Evolutionary conservation across 169 alveolate species (phyloP).

Genomic region (Plasmodium gonderi): DNA sequence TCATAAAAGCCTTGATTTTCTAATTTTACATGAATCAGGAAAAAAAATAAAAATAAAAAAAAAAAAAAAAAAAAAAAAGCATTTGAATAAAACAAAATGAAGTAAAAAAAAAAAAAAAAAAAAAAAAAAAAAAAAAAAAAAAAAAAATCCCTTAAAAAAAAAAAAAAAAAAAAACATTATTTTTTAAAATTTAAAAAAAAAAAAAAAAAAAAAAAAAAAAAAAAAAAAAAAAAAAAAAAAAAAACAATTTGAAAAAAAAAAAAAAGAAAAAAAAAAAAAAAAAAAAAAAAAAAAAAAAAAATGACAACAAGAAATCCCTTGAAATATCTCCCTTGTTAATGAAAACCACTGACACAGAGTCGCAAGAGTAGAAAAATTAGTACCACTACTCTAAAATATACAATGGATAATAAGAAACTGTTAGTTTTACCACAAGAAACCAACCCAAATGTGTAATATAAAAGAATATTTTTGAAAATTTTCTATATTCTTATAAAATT

Average conservation of each 20-base stretch:
- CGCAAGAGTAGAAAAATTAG: neutral
- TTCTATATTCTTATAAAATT: neutral
- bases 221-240: no score
- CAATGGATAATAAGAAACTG: conserved; percentile 4
- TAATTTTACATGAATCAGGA: no score
- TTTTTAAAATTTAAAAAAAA: neutral
- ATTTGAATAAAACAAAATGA: neutral
- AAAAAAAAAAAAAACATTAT: neutral
- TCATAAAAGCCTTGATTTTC: no score
- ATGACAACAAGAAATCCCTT: neutral
- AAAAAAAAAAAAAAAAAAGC: neutral
- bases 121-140: neutral
- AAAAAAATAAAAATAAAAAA: no score
- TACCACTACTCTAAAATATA: neutral
- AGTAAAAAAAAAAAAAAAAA: neutral
- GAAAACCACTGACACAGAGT: neutral
- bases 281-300: neutral
- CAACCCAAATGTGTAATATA: neutral
- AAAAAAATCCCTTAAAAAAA: neutral
- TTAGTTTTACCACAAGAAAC: neutral
- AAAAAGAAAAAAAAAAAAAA: neutral
- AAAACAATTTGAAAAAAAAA: neutral
- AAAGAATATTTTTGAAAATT: neutral
- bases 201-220: neutral
- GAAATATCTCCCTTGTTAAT: neutral